These are phyloP conservation scores for Pleurotus giganteus DNA, from an alignment of 768 basidiomycete species.

Conservation along the genomic window DNA sequence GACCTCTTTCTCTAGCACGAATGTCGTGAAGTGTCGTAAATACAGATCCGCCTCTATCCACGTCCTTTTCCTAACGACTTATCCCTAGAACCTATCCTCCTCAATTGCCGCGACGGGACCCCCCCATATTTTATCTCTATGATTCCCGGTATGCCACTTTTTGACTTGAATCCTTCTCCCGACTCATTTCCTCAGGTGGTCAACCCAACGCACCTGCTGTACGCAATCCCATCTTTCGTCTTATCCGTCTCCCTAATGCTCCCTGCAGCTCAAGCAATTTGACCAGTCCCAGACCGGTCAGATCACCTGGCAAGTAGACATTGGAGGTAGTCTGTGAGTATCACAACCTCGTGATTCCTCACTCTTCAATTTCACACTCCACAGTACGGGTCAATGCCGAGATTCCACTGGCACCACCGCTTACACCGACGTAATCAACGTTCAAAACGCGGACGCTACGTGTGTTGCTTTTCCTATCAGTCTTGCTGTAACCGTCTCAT, in stretches of 20 bases:
- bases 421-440: conserved; percentile 49
- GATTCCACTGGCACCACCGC: conserved; percentile 53
- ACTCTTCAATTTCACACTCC: neutral
- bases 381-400: conserved; percentile 54
- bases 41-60: conserved; percentile 1
- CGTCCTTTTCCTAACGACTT: neutral
- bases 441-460: neutral
- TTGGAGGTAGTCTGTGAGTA: conserved; percentile 47
- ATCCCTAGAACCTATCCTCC: conserved; percentile 52
- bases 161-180: neutral
- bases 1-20: conserved; percentile 23
- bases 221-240: conserved; percentile 18
- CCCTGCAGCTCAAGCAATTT: conserved; percentile 51
- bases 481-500: neutral
- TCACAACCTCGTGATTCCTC: neutral
- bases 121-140: conserved; percentile 60
- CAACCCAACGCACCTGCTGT: conserved; percentile 54
- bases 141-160: conserved; percentile 50
- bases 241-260: conserved; percentile 13
- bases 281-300: conserved; percentile 35
- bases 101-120: conserved; percentile 51
- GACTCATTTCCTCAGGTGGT: conserved; percentile 37
- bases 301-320: conserved; percentile 56
- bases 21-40: conserved; percentile 52
- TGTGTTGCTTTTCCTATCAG: neutral